A percentile compares a stretch with the other conserved stretches of the same genome.
Evolutionary conservation across 2,329 filamentous ascomycete species (phyloP).

Genomic region (Alternaria ventricosa): DNA sequence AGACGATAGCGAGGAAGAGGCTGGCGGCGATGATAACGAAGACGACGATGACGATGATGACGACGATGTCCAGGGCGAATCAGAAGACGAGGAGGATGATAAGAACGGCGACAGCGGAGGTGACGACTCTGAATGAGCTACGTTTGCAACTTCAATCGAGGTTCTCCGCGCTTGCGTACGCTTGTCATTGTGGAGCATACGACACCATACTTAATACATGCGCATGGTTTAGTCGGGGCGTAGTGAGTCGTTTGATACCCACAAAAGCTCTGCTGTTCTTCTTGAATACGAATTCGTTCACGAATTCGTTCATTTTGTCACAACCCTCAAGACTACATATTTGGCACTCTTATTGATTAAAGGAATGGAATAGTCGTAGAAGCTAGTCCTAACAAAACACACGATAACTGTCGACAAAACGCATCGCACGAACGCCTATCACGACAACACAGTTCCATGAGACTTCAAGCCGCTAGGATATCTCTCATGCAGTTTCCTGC

Average conservation of each 20-base stretch:
- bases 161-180: not conserved
- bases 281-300: not conserved
- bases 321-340: fast-evolving
- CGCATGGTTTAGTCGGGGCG: not conserved
- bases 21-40: constrained; percentile 20
- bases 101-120: constrained; percentile 19
- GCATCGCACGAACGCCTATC: not conserved
- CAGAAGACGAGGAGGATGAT: constrained; percentile 19
- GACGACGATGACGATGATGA: constrained; percentile 23
- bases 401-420: not conserved
- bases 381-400: not conserved
- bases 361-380: not conserved
- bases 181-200: not conserved
- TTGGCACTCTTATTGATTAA: not conserved
- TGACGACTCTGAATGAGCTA: constrained; percentile 33
- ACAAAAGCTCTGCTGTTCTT: not conserved
- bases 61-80: constrained; percentile 26
- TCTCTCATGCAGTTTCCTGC: not conserved
- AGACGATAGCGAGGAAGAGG: constrained; percentile 34
- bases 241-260: not conserved
- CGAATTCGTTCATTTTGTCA: not conserved
- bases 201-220: not conserved
- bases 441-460: not conserved
- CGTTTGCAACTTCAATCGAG: not conserved
- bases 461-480: not conserved